Evolutionary conservation across 306 rosid genomes (phyloP).

Genomic region (Cercis canadensis): DNA sequence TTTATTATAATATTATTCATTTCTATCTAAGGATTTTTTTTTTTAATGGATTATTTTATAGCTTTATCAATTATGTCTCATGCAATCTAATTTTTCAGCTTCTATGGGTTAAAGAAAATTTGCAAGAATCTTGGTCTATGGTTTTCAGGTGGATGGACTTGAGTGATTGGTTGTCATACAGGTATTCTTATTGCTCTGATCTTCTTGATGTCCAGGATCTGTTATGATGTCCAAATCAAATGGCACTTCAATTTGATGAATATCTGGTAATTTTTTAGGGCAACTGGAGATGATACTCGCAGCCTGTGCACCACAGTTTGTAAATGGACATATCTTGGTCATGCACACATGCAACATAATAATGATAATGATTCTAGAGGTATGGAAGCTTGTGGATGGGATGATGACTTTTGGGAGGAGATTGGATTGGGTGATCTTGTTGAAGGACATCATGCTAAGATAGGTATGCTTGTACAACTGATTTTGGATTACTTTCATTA

Average conservation of each 20-base stretch:
- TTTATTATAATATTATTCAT: conserved; percentile 2
- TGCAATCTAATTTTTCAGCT: conserved; percentile 64
- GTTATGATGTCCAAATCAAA: conserved; percentile 35
- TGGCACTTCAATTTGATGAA: conserved; percentile 34
- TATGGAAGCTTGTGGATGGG: conserved; percentile 99
- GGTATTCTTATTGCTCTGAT: conserved; percentile 52
- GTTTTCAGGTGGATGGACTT: conserved; percentile 99
- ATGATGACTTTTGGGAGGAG: conserved; percentile 99
- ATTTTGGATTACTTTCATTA: conserved; percentile 27
- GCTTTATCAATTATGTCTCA: conserved; percentile 36
- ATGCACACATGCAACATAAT: conserved; percentile 89
- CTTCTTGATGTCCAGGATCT: conserved; percentile 27
- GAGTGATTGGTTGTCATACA: conserved; percentile 98
- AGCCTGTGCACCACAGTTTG: conserved; percentile 97
- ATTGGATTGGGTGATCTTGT: conserved; percentile 95
- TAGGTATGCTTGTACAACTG: conserved; percentile 58
- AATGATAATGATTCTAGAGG: conserved; percentile 71
- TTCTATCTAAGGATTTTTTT: conserved; percentile 21
- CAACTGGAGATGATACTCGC: conserved; percentile 96
- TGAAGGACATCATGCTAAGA: conserved; percentile 96
- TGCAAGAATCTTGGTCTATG: conserved; percentile 94
- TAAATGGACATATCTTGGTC: conserved; percentile 98
- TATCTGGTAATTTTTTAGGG: conserved; percentile 57
- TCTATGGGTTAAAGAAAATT: conserved; percentile 96
- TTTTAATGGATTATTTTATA: conserved; percentile 17